A percentile compares a stretch with the other conserved stretches of the same genome.
These are phyloP conservation scores for Fusarium subtropicale DNA, from an alignment of 2,329 filamentous ascomycete species.

Conservation along the genomic window DNA sequence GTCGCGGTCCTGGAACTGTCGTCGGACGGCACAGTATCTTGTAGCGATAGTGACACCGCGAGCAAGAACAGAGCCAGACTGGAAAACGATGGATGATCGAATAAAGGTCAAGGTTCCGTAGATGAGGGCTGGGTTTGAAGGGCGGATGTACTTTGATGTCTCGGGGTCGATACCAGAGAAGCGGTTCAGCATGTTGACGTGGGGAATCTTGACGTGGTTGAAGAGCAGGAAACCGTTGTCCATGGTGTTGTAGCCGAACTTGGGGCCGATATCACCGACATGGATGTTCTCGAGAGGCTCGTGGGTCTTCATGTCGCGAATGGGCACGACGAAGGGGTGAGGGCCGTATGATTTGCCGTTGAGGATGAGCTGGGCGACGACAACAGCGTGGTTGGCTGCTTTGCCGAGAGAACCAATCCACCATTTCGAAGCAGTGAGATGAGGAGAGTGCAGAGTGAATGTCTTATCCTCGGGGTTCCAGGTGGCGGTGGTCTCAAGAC, in stretches of 20 bases:
- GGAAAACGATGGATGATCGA: slow-evolving; percentile 77
- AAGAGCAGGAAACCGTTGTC: slow-evolving; percentile 84
- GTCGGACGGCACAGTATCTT: slow-evolving; percentile 77
- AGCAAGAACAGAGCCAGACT: slow-evolving; percentile 77
- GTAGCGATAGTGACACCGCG: slow-evolving; percentile 83
- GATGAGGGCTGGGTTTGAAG: slow-evolving; percentile 73
- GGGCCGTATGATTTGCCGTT: slow-evolving; percentile 76
- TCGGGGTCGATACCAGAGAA: slow-evolving; percentile 76
- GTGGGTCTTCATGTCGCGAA: slow-evolving; percentile 77
- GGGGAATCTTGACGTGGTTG: slow-evolving; percentile 78
- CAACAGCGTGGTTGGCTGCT: slow-evolving; percentile 80
- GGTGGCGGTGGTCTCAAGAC: slow-evolving; percentile 77
- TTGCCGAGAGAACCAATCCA: slow-evolving; percentile 85
- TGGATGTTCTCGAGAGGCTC: slow-evolving; percentile 75
- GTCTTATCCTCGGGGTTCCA: slow-evolving; percentile 81
- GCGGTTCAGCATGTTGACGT: slow-evolving; percentile 78
- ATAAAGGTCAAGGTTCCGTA: slow-evolving; percentile 84
- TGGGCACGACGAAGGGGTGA: slow-evolving; percentile 82
- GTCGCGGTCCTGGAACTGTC: slow-evolving; percentile 83
- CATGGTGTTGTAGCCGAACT: slow-evolving; percentile 84
- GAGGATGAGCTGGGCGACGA: slow-evolving; percentile 81
- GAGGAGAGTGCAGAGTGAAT: slow-evolving; percentile 79
- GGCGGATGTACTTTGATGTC: slow-evolving; percentile 75
- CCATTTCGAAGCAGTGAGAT: slow-evolving; percentile 83
- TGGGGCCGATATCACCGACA: slow-evolving; percentile 84